Conservation (phyloP, 148 eudicot genomes). For the Rhododendron henanense region DNA sequence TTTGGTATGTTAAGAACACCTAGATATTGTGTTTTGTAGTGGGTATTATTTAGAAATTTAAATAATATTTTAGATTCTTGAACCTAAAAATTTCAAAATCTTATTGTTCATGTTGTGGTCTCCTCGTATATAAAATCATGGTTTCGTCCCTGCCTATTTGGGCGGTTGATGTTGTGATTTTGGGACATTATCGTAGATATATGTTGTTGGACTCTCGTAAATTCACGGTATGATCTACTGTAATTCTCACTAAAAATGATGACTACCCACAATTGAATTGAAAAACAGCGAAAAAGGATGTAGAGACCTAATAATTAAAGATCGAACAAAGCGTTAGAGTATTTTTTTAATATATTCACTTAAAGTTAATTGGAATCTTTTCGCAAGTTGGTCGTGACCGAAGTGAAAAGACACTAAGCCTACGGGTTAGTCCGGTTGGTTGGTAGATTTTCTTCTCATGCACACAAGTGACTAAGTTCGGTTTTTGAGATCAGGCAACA, state of each 20-base stretch:
- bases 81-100: too few relatives aligned
- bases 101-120: too few relatives aligned
- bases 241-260: neutral
- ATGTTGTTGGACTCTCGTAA: neutral
- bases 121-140: too few relatives aligned
- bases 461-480: neutral
- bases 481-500: too few relatives aligned
- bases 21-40: neutral
- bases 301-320: neutral
- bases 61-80: neutral
- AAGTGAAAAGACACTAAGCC: neutral
- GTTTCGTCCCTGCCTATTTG: neutral
- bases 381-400: neutral
- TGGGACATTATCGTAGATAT: neutral
- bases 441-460: too few relatives aligned
- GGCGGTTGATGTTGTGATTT: neutral
- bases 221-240: neutral
- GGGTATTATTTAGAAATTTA: too few relatives aligned
- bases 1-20: too few relatives aligned
- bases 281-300: neutral
- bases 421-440: too few relatives aligned
- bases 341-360: neutral
- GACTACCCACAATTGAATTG: neutral
- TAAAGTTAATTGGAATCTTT: constrained; percentile 6
- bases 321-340: neutral